phyloP scores from a whole-genome alignment of 2,329 filamentous ascomycete species.

The Sclerotinia nivalis region DNA sequence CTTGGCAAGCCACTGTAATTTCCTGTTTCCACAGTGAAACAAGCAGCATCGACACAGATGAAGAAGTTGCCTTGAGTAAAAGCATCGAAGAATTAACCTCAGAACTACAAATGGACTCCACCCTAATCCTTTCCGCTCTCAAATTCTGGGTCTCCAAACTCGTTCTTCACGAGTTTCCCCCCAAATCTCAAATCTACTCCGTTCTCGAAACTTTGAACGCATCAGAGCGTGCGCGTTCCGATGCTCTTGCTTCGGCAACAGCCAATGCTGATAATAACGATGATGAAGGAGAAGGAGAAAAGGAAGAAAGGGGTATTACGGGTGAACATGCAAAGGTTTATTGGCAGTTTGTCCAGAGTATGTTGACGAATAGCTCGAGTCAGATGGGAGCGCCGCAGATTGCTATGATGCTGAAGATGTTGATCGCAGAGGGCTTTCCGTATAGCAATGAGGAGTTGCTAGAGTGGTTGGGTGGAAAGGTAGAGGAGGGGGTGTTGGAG shows the following conservation, averaged over 20 bases:
- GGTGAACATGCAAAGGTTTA: constrained; percentile 72
- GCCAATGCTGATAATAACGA: constrained; percentile 32
- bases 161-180: constrained; percentile 59
- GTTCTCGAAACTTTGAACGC: constrained; percentile 66
- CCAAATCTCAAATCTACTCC: constrained; percentile 53
- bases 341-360: constrained; percentile 88
- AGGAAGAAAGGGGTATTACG: constrained; percentile 56
- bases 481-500: constrained; percentile 69
- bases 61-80: constrained; percentile 37
- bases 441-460: constrained; percentile 87
- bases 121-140: constrained; percentile 67
- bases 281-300: constrained; percentile 34
- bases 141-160: constrained; percentile 70
- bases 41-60: constrained; percentile 26
- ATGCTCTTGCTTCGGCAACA: constrained; percentile 34
- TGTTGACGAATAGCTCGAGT: constrained; percentile 87
- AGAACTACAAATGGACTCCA: constrained; percentile 68
- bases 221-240: constrained; percentile 40
- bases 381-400: constrained; percentile 81
- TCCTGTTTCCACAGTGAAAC: constrained; percentile 67
- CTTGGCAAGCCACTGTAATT: constrained; percentile 86
- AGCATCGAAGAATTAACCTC: constrained; percentile 55
- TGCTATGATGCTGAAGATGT: constrained; percentile 92
- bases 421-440: constrained; percentile 82
- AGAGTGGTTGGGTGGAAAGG: constrained; percentile 77